Evolutionary conservation across 257 asterid genomes (phyloP).

Genomic region (Linaria vulgaris): DNA sequence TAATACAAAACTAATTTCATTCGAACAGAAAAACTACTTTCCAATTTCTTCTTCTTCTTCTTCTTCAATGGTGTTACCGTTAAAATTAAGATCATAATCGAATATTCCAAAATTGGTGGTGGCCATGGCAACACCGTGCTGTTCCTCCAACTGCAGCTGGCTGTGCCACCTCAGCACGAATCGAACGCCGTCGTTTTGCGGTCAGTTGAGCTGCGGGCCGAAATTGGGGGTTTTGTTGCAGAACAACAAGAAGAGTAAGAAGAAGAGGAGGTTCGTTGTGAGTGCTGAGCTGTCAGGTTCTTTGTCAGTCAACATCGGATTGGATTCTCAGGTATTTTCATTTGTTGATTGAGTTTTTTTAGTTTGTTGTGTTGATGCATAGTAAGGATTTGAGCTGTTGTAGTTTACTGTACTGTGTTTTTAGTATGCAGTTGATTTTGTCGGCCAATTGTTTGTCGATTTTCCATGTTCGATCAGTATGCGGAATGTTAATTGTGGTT

Average conservation of each 20-base stretch:
- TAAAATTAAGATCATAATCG: not conserved
- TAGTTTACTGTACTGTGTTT: too few relatives aligned
- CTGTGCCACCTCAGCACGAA: slow-evolving; percentile 49
- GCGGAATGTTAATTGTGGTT: not conserved
- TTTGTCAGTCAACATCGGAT: slow-evolving; percentile 60
- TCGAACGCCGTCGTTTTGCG: slow-evolving; percentile 44
- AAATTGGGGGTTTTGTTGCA: slow-evolving; percentile 36
- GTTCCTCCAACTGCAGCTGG: slow-evolving; percentile 33
- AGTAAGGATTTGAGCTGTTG: too few relatives aligned
- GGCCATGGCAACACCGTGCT: slow-evolving; percentile 52
- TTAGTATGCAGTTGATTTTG: too few relatives aligned
- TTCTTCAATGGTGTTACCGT: not conserved
- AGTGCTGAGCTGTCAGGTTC: slow-evolving; percentile 65
- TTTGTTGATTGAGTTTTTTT: too few relatives aligned
- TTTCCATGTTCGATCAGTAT: not conserved
- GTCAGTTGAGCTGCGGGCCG: slow-evolving; percentile 41
- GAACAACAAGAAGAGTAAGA: slow-evolving; percentile 40
- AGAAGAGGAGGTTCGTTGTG: slow-evolving; percentile 34
- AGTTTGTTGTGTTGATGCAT: too few relatives aligned
- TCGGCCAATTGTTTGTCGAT: too few relatives aligned
- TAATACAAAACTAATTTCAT: not conserved
- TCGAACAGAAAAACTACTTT: not conserved
- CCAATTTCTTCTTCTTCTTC: not conserved
- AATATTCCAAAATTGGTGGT: not conserved
- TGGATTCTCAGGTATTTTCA: slow-evolving; percentile 75